Conservation (phyloP, 2,329 filamentous ascomycete species). For the Pseudogymnoascus sp. region DNA sequence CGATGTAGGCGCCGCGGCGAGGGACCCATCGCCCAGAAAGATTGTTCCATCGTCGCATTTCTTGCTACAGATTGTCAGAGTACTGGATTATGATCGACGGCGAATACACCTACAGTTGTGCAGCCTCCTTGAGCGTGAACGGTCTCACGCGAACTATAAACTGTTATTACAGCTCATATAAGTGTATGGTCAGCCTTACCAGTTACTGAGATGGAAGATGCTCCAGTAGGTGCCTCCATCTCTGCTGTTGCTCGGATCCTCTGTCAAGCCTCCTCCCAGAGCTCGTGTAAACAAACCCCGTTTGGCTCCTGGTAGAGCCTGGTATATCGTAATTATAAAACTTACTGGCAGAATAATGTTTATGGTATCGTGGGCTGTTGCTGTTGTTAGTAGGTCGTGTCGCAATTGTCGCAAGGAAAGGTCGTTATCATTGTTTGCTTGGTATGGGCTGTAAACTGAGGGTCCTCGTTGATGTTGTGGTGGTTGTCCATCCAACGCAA, state of each 20-base stretch:
- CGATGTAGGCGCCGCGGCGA: conserved; percentile 78
- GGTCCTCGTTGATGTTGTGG: conserved; percentile 8
- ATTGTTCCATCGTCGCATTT: conserved; percentile 73
- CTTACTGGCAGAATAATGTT: background rate
- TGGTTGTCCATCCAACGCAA: conserved; percentile 7
- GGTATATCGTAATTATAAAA: conserved; percentile 1
- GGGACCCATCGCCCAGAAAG: conserved; percentile 93
- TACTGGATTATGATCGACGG: background rate
- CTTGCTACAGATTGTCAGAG: conserved; percentile 28
- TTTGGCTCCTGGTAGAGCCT: background rate
- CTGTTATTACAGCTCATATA: conserved; percentile 15
- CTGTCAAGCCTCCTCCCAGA: conserved; percentile 5
- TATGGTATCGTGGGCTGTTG: background rate
- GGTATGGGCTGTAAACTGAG: conserved; percentile 8
- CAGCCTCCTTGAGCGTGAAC: conserved; percentile 85
- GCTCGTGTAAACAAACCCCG: background rate
- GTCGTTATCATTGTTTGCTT: conserved; percentile 8
- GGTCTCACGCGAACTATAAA: conserved; percentile 58
- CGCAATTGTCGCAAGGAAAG: conserved; percentile 7
- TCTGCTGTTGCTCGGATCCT: conserved; percentile 6
- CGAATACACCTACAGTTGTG: conserved; percentile 59
- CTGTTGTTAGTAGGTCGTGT: conserved; percentile 7
- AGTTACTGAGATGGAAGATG: conserved; percentile 31
- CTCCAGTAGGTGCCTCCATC: conserved; percentile 18
- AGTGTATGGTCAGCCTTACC: conserved; percentile 19